Base-by-base conservation (phyloP, 192 early-diverging fungal genomes). In the Entomortierella lignicola region DNA sequence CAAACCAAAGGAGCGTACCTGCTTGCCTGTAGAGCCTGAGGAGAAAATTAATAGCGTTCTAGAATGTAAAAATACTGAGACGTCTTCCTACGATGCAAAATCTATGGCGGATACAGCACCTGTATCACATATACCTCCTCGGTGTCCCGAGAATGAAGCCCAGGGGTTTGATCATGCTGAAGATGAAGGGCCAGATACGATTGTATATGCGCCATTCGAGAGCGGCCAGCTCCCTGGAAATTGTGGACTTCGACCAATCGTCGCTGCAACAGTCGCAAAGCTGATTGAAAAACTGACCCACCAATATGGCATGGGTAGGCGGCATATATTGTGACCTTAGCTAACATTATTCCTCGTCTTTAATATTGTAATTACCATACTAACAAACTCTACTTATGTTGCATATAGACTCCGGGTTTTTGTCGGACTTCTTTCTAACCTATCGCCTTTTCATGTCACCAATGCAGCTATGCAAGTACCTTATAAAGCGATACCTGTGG, bases 401-500 rank as follows among this genome's bases (percentile, higher is more conserved):
- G 50, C 25, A 21, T 30, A 18, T 72, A 86, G 87, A 89, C 42
- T 66, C 70, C n/a, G 80, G 83, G 26, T 87, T 87, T 51, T 52
- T 86, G 21, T 50, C 75, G 29, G 86, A 87, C 48, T 89, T 89
- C 52, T 89, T 89, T 52, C 60, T 89, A 47, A 89, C 88, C 7
- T 89, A 77, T 39, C 83, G 88, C 7, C 66, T 85, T 26, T 89
- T 87, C 60, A 62, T 85, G 51, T 77, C 86, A 3, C 83, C 88
- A 5, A 74, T 86, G 12, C 77, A 86, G 34, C 77, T 89, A 0
- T 89, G 88, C 63, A 84, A 86, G 41, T 63, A 86, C 31, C 60
- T 89, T 11, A 87, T 89, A 8, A 72, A 84, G 53, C 74, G 88
- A 11, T 89, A 87, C 39, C 32, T 81, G 10, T 89, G 88, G 88